Evolutionary conservation across 306 rosid species (phyloP), one percentile per base, ranked within the genome.

Genomic region (Macrotyloma uniflorum): DNA sequence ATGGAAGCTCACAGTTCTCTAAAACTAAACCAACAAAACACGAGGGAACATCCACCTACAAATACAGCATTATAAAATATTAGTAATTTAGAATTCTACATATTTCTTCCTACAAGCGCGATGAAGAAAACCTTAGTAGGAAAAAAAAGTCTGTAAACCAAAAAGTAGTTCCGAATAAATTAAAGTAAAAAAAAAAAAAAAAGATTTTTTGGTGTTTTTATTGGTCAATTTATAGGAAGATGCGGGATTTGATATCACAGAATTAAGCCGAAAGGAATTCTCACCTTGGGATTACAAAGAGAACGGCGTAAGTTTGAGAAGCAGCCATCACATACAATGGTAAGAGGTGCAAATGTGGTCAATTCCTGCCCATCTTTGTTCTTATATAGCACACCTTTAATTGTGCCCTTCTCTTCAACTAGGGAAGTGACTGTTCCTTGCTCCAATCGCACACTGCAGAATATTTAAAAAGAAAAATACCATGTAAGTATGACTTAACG

Each of bases 291-390:
- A 64, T 89, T 86, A 74, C 99, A 95, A 42, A 95, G 99, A 75
- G 98, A 87, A 73, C 98, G 97, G 1, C 99, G 96, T 86, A 95
- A 70, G 89, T 95, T 95, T 85, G 98, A 95, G 90, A 95, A 95
- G 71, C 99, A 93, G 16, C 99, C 99, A 76, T 95, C 99, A 81
- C 99, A 95, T 74, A 95, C 99, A 85, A 95, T 78, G 22, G 98
- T 95, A 67, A 95, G 88, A 64, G 98, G 99, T 12, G 99, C 97
- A 83, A 82, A 87, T 51, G 93, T 87, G 28, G 82, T 80, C 81
- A 84, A 71, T 79, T 86, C 96, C 78, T 93, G 81, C 23, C 99
- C 97, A 63, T 87, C 87, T 85, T 88, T 93, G 40, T 59, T 82
- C 92, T 91, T 95, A 87, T 88, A 95, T 53, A 87, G 90, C 70